phyloP scores from a whole-genome alignment of 2,329 filamentous ascomycete genomes.

The Clarireedia homoeocarpa region DNA sequence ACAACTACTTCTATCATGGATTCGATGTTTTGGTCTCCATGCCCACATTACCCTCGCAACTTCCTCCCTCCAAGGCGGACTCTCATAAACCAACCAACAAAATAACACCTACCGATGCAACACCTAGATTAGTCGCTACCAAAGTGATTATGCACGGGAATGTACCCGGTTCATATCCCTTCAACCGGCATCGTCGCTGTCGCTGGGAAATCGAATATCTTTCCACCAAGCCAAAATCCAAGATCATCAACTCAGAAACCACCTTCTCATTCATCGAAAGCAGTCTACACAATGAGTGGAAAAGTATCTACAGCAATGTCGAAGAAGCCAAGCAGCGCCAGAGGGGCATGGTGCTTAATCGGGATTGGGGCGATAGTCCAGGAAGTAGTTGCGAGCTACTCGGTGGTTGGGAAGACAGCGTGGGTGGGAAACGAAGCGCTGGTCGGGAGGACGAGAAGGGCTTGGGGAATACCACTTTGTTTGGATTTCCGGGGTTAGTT shows the following conservation, averaged over 20 bases:
- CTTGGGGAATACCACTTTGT: constrained; percentile 72
- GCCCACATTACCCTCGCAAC: constrained; percentile 56
- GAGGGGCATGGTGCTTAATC: constrained; percentile 79
- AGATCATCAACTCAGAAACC: constrained; percentile 49
- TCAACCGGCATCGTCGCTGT: constrained; percentile 86
- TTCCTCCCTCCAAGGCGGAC: constrained; percentile 44
- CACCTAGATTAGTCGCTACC: constrained; percentile 71
- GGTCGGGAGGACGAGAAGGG: constrained; percentile 45
- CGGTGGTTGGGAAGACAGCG: constrained; percentile 77
- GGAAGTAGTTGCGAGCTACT: constrained; percentile 78
- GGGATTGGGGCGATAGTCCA: constrained; percentile 86
- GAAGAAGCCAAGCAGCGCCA: constrained; percentile 45
- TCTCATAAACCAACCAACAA: constrained; percentile 17
- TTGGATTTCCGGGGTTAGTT: constrained; percentile 85
- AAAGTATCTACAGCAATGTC: constrained; percentile 51
- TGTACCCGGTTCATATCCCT: constrained; percentile 90
- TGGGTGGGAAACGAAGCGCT: constrained; percentile 33
- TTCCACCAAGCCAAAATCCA: constrained; percentile 31
- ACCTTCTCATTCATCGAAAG: constrained; percentile 66
- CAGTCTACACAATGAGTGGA: constrained; percentile 62
- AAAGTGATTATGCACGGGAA: constrained; percentile 95
- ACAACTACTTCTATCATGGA: constrained; percentile 94
- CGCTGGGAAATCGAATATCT: constrained; percentile 72
- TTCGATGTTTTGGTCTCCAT: constrained; percentile 90
- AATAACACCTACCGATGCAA: constrained; percentile 20